Percentiles rank a stretch among this genome's conserved stretches.
Conservation (phyloP, 768 basidiomycete genomes). For the Termitomyces sp. region DNA sequence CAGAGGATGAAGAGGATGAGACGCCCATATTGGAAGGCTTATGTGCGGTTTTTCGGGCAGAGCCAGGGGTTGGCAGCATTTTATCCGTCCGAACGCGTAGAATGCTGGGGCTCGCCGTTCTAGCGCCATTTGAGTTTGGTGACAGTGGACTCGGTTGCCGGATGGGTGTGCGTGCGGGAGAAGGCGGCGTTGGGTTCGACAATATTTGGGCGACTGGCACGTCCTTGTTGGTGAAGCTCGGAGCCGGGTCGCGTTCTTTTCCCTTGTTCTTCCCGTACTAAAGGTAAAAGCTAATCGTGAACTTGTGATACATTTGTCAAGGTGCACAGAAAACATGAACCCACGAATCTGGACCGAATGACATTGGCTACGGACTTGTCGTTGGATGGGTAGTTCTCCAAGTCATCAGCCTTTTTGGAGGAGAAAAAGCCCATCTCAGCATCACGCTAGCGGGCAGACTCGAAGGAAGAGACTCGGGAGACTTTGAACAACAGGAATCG, state of each 20-base stretch:
- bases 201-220: conserved; percentile 37
- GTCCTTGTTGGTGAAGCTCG: conserved; percentile 30
- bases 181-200: conserved; percentile 30
- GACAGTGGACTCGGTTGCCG: conserved; percentile 26
- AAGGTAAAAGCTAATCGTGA: conserved; percentile 18
- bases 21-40: conserved; percentile 10
- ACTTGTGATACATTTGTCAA: conserved; percentile 11
- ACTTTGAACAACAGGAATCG: conserved; percentile 5
- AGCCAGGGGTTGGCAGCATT: conserved; percentile 23
- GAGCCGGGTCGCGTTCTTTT: conserved; percentile 45
- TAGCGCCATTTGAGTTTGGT: conserved; percentile 18
- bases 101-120: conserved; percentile 25
- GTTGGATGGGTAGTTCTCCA: conserved; percentile 31
- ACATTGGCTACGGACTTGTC: conserved; percentile 55
- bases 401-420: conserved; percentile 45
- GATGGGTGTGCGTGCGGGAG: conserved; percentile 16
- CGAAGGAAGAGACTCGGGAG: not conserved
- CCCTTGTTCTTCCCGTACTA: conserved; percentile 61
- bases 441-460: conserved; percentile 28
- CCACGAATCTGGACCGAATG: conserved; percentile 61
- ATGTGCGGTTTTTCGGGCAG: conserved; percentile 17
- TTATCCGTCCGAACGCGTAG: conserved; percentile 24
- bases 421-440: conserved; percentile 56
- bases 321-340: conserved; percentile 27
- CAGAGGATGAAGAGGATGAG: conserved; percentile 20